Evolutionary conservation across 192 early-diverging fungal genomes (phyloP).

Genomic region (Backusella macrospora): DNA sequence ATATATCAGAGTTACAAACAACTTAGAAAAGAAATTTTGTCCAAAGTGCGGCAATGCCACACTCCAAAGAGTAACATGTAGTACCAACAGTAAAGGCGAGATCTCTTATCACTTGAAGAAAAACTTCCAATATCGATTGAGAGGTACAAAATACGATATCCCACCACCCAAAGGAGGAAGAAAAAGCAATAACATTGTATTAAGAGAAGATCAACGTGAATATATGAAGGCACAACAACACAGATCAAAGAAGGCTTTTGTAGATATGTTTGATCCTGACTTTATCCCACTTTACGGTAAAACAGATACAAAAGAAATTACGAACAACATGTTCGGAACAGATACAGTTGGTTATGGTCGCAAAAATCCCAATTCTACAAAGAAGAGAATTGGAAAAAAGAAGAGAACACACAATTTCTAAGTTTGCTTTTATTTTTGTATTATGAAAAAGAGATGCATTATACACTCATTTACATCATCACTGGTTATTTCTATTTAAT

Average conservation of each 20-base stretch:
- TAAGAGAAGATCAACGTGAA: conserved; percentile 92
- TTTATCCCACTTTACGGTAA: conserved; percentile 55
- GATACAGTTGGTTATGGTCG: conserved; percentile 69
- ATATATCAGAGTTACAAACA: conserved; percentile 63
- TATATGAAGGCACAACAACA: conserved; percentile 64
- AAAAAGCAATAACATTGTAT: conserved; percentile 72
- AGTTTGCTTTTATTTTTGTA: neutral
- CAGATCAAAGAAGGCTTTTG: conserved; percentile 52
- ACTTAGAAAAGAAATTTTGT: conserved; percentile 94
- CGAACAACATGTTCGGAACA: conserved; percentile 64
- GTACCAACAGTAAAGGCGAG: conserved; percentile 78
- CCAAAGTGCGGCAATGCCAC: conserved; percentile 89
- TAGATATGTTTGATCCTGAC: conserved; percentile 72
- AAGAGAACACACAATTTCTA: conserved; percentile 36
- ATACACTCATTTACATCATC: too few species aligned
- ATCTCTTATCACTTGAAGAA: conserved; percentile 84
- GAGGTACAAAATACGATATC: conserved; percentile 89
- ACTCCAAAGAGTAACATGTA: conserved; percentile 80
- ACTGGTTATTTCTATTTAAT: too few species aligned
- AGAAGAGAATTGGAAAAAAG: conserved; percentile 61
- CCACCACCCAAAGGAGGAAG: conserved; percentile 83
- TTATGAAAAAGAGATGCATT: neutral
- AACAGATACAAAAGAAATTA: conserved; percentile 47
- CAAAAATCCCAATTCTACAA: conserved; percentile 67
- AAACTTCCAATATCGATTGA: conserved; percentile 87